phyloP scores from a whole-genome alignment of 495 filamentous ascomycete species.

The Penicillium manginii region DNA sequence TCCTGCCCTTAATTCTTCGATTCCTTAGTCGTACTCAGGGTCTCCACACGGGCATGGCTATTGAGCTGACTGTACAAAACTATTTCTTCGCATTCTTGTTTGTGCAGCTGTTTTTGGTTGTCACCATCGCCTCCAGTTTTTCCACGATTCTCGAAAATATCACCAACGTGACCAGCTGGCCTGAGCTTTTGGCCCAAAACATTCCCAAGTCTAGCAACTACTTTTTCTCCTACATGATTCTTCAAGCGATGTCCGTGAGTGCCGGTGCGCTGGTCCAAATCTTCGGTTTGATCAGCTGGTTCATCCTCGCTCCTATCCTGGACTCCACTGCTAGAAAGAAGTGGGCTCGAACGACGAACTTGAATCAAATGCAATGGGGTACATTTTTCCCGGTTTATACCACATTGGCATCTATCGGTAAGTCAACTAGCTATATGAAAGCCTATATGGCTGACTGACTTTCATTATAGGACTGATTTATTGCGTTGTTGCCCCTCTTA shows the following conservation, averaged over 20 bases:
- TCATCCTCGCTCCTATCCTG: constrained; percentile 72
- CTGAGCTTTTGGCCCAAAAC: constrained; percentile 75
- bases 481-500: constrained; percentile 85
- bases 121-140: constrained; percentile 83
- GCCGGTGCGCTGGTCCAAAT: constrained; percentile 91
- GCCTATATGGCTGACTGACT: constrained; percentile 8
- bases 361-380: constrained; percentile 85
- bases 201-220: constrained; percentile 91
- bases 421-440: constrained; percentile 18
- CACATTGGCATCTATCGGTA: constrained; percentile 89
- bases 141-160: constrained; percentile 65
- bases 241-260: constrained; percentile 88
- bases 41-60: constrained; percentile 77
- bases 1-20: constrained; percentile 80
- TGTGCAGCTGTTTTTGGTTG: constrained; percentile 92
- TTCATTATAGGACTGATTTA: constrained; percentile 72
- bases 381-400: constrained; percentile 95
- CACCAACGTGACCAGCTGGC: constrained; percentile 62
- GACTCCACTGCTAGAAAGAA: constrained; percentile 90
- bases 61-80: constrained; percentile 81
- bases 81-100: constrained; percentile 97
- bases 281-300: constrained; percentile 75
- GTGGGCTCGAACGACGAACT: constrained; percentile 79
- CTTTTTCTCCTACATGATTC: constrained; percentile 97
- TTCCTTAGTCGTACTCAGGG: constrained; percentile 77